Conservation (phyloP, 106 monocot species). For the Hemerocallis citrina region DNA sequence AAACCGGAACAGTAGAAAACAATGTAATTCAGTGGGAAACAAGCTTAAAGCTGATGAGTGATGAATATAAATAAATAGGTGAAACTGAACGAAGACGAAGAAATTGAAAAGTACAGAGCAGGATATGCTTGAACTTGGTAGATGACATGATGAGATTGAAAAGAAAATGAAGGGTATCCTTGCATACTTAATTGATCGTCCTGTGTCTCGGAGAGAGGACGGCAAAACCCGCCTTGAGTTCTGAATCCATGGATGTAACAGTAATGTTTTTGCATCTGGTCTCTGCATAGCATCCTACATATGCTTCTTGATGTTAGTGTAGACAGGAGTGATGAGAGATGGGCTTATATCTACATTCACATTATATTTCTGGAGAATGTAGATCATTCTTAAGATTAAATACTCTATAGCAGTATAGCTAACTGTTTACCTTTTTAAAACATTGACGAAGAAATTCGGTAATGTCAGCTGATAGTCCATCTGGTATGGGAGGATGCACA, state of each 20-base stretch:
- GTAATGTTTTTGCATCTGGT: constrained; percentile 91
- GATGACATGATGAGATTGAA: too few relatives aligned
- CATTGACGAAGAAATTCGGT: constrained; percentile 94
- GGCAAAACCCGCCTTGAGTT: constrained; percentile 79
- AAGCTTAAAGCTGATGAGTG: background rate
- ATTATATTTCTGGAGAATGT: background rate
- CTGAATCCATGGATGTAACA: constrained; percentile 89
- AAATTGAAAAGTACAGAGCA: too few relatives aligned
- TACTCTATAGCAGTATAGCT: background rate
- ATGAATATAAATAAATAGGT: too few relatives aligned
- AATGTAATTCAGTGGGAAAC: background rate
- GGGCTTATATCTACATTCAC: background rate
- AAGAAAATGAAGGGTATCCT: background rate
- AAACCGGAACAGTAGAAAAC: background rate
- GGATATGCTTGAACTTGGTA: too few relatives aligned
- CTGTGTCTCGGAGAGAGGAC: constrained; percentile 56
- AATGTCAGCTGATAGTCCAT: constrained; percentile 81
- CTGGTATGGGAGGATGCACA: constrained; percentile 88
- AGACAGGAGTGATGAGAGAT: background rate
- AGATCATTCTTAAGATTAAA: background rate
- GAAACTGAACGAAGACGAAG: too few relatives aligned
- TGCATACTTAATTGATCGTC: constrained; percentile 53
- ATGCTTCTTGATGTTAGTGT: constrained; percentile 16
- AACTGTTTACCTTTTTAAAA: constrained; percentile 71
- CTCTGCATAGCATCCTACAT: constrained; percentile 95